phyloP scores from a whole-genome alignment of 2,329 filamentous ascomycete genomes.

The Cytospora piceicola region DNA sequence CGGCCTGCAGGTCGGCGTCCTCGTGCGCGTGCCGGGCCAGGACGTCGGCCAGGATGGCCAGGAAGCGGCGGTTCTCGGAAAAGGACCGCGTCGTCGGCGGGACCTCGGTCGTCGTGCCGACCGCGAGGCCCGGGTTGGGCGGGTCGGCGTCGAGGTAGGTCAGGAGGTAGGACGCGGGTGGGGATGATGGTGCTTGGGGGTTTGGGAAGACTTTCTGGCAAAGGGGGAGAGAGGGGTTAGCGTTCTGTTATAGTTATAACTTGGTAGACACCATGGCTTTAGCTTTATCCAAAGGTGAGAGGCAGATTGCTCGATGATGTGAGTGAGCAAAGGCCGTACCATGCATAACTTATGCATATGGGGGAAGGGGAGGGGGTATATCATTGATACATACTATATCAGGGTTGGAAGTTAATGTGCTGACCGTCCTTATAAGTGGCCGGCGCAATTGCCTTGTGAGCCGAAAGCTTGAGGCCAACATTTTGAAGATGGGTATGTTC shows the following conservation, averaged over 20 bases:
- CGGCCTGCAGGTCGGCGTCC: constrained; percentile 59
- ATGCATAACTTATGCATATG: background rate
- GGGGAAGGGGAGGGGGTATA: background rate
- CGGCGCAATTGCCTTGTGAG: constrained; percentile 33
- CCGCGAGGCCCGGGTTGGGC: constrained; percentile 56
- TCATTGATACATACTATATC: constrained; percentile 53
- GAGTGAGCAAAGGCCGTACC: background rate
- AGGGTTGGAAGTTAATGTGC: constrained; percentile 55
- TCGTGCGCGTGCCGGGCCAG: constrained; percentile 57
- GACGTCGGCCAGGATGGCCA: constrained; percentile 62
- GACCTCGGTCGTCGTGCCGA: constrained; percentile 62
- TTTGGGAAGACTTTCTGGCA: constrained; percentile 62
- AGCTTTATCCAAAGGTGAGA: background rate
- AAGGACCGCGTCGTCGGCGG: constrained; percentile 66
- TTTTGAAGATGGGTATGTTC: constrained; percentile 25
- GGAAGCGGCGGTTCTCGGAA: constrained; percentile 61
- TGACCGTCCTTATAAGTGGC: constrained; percentile 43
- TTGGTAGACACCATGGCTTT: background rate
- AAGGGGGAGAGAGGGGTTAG: constrained; percentile 10
- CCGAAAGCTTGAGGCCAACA: constrained; percentile 40
- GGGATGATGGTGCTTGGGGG: constrained; percentile 39
- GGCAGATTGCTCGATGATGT: background rate
- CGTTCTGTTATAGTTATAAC: background rate
- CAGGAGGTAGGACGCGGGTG: constrained; percentile 54
- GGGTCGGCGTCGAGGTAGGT: constrained; percentile 59